These are phyloP conservation scores for Penicillium sp. DNA, from an alignment of 2,329 filamentous ascomycete species.

Conservation along the genomic window DNA sequence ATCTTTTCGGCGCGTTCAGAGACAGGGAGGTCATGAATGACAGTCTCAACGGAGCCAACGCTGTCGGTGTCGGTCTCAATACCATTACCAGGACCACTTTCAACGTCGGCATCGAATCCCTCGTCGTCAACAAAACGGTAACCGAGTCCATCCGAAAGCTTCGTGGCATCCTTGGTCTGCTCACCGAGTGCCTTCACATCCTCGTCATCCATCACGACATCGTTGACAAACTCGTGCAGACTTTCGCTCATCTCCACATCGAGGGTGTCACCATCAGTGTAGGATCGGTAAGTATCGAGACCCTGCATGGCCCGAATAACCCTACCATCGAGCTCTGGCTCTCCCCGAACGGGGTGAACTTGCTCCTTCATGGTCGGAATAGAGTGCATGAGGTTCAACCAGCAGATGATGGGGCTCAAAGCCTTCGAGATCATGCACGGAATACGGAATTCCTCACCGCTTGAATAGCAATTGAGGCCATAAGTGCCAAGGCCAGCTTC, in stretches of 20 bases:
- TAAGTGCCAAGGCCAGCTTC: constrained; percentile 57
- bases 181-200: neutral
- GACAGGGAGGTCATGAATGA: no score
- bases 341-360: neutral
- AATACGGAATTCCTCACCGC: constrained; percentile 59
- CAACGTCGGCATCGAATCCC: neutral
- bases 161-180: neutral
- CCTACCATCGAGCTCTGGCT: neutral
- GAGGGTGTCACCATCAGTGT: neutral
- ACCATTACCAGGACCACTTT: no score
- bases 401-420: constrained; percentile 55
- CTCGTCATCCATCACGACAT: neutral
- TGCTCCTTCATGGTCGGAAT: neutral
- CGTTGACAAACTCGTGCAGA: neutral
- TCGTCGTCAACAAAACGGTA: neutral
- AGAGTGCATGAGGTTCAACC: constrained; percentile 60
- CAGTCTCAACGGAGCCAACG: no score
- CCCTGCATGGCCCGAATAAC: neutral
- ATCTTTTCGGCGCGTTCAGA: no score
- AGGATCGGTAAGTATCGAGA: neutral
- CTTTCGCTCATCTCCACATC: neutral
- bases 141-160: neutral
- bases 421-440: constrained; percentile 64
- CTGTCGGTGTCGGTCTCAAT: no score
- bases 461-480: constrained; percentile 71